Evolutionary conservation across 306 rosid species (phyloP).

Genomic region (Gastrolobium villosum): DNA sequence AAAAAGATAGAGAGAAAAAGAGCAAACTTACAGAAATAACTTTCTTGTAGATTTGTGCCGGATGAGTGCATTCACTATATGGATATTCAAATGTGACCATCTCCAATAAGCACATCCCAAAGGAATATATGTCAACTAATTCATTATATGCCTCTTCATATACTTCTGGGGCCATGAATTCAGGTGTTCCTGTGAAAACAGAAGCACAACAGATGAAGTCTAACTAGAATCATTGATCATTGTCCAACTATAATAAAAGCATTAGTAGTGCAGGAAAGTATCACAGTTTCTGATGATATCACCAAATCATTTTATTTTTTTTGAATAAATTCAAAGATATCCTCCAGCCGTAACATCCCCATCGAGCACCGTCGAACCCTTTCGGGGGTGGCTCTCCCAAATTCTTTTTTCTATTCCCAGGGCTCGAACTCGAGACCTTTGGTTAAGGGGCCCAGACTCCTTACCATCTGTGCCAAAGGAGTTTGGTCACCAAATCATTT

Average conservation of each 20-base stretch:
- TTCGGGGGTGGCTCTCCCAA: no score
- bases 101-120: constrained; percentile 98
- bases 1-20: constrained; percentile 26
- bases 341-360: no score
- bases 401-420: no score
- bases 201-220: constrained; percentile 40
- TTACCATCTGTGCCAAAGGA: no score
- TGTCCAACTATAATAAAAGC: background rate
- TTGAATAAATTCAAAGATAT: no score
- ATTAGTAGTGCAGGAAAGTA: background rate
- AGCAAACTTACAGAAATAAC: constrained; percentile 83
- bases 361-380: no score
- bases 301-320: constrained; percentile 28
- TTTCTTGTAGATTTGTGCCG: constrained; percentile 98
- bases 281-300: constrained; percentile 21
- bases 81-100: constrained; percentile 98
- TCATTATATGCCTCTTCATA: constrained; percentile 96
- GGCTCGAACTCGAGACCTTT: no score
- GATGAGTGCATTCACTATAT: constrained; percentile 93
- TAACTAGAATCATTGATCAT: constrained; percentile 14
- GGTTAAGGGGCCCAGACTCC: no score
- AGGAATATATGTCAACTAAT: constrained; percentile 94
- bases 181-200: constrained; percentile 82
- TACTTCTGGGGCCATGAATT: constrained; percentile 99
- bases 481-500: constrained; percentile 34